Percentiles rank a stretch among this genome's conserved stretches.
Evolutionary conservation across 805 yeast genomes (phyloP).

Genomic region (Sugiyamaella smithiae): DNA sequence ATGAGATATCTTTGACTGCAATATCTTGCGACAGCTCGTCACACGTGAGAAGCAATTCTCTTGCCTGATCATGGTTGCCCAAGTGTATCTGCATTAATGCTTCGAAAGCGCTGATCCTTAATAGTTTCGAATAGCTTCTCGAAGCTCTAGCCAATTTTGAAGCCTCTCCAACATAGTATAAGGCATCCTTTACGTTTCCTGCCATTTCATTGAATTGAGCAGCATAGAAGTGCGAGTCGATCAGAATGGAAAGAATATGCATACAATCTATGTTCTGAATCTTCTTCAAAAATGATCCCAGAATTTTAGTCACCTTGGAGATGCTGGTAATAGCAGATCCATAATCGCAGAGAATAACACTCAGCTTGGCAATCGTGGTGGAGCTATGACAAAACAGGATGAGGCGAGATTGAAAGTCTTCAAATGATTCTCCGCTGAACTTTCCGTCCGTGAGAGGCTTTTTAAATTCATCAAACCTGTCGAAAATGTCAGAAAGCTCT

Average conservation of each 20-base stretch:
- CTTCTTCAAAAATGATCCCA: neutral
- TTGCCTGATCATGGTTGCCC: constrained; percentile 16
- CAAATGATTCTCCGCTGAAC: neutral
- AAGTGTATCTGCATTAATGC: constrained; percentile 17
- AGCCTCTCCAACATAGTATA: constrained; percentile 20
- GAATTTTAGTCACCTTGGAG: neutral
- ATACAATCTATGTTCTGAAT: neutral
- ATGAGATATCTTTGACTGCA: constrained; percentile 11
- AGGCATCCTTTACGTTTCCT: constrained; percentile 18
- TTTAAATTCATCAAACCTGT: neutral
- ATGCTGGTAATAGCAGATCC: neutral
- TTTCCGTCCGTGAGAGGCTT: neutral
- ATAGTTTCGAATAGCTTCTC: constrained; percentile 5
- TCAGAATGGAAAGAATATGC: constrained; percentile 2
- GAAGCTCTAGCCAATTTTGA: constrained; percentile 13
- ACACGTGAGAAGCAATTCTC: constrained; percentile 11
- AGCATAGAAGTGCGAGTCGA: constrained; percentile 12
- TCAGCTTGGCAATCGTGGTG: neutral
- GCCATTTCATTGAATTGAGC: constrained; percentile 18
- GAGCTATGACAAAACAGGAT: neutral
- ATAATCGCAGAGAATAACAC: neutral
- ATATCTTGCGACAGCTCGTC: constrained; percentile 15
- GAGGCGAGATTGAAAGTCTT: neutral
- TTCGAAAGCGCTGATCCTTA: constrained; percentile 13
- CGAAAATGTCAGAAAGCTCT: neutral